Evolutionary conservation across 768 basidiomycete genomes (phyloP), one percentile per base, ranked within the genome.

Genomic region (Rhodotorula paludigena): DNA sequence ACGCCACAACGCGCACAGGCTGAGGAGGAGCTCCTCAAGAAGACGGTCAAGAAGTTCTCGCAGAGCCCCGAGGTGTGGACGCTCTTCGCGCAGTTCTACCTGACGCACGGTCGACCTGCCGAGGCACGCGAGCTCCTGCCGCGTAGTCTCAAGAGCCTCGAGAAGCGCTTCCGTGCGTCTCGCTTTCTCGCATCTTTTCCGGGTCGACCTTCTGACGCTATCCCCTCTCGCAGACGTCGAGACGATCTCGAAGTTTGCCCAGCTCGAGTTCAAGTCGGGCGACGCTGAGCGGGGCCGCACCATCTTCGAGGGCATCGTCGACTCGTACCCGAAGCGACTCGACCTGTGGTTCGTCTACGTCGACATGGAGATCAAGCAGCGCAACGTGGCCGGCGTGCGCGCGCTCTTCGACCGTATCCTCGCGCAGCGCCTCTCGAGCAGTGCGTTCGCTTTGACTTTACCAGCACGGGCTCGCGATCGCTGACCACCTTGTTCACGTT

Each of bases 311-410:
- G 96, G 94, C 51, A 90, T 99, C 71, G 81, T 98, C 51, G 93
- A 96, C 79, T 90, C 89, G 21, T 92, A 97, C 80, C 88, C 92
- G 7, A 97, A 93, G 79, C 85, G 91, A 62, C 88, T 92, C 83
- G 92, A 98, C 75, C 80, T 97, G 56, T 98, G 96, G 94, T 89
- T 87, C 47, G 81, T 97, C 57, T 99, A 99, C 79, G 87, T 97
- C 79, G 96, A 99, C 78, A 93, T 96, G 88, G 90, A 98, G 77
- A 87, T 86, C 9, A 83, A 84, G 39, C 87, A 88, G 78, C 80
- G 82, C 21, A 87, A 94, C 78, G 86, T 96, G 35, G 87, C 88
- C 74, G 85, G 84, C 70, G 77, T 91, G 11, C 90, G 93, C 67
- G 88, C 86, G 65, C 77, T 98, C n/a, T 92, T 98, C 73, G 85